phyloP scores from a whole-genome alignment of 2,329 filamentous ascomycete species.

The Tolypocladium inflatum region DNA sequence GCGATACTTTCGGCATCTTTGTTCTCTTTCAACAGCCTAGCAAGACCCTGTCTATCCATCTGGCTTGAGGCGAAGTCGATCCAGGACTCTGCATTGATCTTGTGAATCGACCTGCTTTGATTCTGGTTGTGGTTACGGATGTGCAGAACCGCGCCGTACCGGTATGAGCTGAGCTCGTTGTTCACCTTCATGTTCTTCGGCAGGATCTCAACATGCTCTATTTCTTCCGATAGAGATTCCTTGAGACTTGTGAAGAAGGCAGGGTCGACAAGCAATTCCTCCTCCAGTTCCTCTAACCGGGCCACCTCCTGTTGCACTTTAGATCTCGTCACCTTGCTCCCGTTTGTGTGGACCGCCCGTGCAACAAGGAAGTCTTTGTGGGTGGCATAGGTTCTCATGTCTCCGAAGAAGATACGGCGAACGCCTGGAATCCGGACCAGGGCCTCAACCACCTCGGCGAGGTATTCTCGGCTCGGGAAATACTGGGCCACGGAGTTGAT shows the following conservation, averaged over 20 bases:
- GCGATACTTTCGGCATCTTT: too few relatives aligned
- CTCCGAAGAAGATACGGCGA: slow-evolving; percentile 9
- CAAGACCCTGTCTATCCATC: too few relatives aligned
- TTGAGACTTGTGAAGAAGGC: slow-evolving; percentile 11
- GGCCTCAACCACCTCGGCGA: background rate
- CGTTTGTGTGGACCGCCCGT: background rate
- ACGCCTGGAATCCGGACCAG: background rate
- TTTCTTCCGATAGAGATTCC: slow-evolving; percentile 2
- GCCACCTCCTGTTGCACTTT: slow-evolving; percentile 2
- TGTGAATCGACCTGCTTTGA: background rate
- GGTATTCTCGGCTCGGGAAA: slow-evolving; percentile 1
- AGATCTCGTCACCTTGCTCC: too few relatives aligned
- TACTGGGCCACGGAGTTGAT: slow-evolving; percentile 4
- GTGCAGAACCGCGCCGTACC: slow-evolving; percentile 16
- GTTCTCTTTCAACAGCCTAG: too few relatives aligned
- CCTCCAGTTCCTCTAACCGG: slow-evolving; percentile 6
- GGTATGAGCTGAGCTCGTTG: slow-evolving; percentile 19
- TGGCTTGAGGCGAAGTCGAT: background rate
- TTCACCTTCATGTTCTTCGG: slow-evolving; percentile 17
- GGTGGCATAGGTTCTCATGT: slow-evolving; percentile 10
- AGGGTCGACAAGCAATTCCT: slow-evolving; percentile 12
- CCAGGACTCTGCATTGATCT: background rate
- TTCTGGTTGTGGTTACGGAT: background rate
- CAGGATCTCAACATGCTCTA: slow-evolving; percentile 17
- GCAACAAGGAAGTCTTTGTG: slow-evolving; percentile 5